Base-by-base conservation (phyloP, 371 early-diverging fungal species). In the Entomophthora muscae region DNA sequence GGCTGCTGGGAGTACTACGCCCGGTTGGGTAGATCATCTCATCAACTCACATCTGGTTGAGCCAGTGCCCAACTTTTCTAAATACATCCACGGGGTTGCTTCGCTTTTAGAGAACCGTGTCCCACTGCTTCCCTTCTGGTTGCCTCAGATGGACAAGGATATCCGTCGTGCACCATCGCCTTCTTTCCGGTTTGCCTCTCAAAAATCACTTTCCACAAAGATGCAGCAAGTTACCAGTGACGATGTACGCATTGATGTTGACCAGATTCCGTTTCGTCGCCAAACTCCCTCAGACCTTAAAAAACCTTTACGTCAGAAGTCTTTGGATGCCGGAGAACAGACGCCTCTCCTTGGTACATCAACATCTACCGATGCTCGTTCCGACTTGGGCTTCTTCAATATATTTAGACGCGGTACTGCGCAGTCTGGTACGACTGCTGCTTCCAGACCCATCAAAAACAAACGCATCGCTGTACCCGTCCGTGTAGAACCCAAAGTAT, bases 31-130 rank as follows among this genome's bases (percentile, higher is more conserved):
- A 42, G 72, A 77, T 2, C 89, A 92, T 31, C 78, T 98, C 58
- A 73, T 95, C 64, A 80, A 86, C 52, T 84, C 87, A 33, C 86
- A 90, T 66, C 76, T 98, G 68, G 96, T 98, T 23, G 93, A 94
- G 72, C 93, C 93, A 33, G 96, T 96, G 10, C 96, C 98, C 56
- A 91, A 93, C 64, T 99, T 98, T 79, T 90, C 90, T 31, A 99
- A 99, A 73, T 99, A 94, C 73, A 80, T 97, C 55, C 99, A 99
- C 74, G 99, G 98, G 66, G 84, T 86, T 13, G 85, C 95, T 12
- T 85, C 92, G 22, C 78, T 98, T 17, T 83, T 92, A 61, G 87
- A 89, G 65, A 80, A 83, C 57, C 81, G 85, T 55, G 85, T 98
- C 23, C 83, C 88, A 3, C 79, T 92, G 53, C 75, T 98, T 51